phyloP scores from a whole-genome alignment of 305 asterid species.

The Rubia balearica region DNA sequence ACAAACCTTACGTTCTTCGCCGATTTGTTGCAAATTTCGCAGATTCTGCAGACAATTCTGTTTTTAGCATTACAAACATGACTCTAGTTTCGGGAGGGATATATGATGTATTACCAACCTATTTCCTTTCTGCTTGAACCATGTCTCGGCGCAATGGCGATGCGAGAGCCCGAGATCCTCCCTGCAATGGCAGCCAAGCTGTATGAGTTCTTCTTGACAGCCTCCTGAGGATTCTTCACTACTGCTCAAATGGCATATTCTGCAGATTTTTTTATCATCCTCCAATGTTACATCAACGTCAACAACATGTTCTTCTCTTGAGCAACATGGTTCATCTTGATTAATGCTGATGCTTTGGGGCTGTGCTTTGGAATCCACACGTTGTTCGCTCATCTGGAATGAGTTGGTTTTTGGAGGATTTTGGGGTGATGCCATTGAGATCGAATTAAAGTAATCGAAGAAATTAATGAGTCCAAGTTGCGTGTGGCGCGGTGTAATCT shows the following conservation, averaged over 20 bases:
- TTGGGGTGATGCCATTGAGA: not conserved
- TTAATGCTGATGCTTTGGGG: not conserved
- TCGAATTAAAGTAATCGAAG: not conserved
- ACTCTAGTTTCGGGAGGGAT: not conserved
- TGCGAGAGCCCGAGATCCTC: constrained; percentile 43
- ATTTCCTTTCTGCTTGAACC: constrained; percentile 42
- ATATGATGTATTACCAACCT: constrained; percentile 22
- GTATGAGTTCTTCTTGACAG: constrained; percentile 18
- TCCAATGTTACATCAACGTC: constrained; percentile 5
- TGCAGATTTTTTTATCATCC: constrained; percentile 29
- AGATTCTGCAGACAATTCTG: constrained; percentile 27
- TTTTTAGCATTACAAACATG: not conserved
- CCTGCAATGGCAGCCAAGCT: constrained; percentile 47
- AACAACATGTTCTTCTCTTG: not conserved
- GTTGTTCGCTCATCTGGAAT: not conserved
- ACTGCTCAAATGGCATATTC: constrained; percentile 47
- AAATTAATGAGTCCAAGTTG: not conserved
- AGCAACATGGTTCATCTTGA: not conserved
- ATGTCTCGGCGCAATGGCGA: constrained; percentile 38
- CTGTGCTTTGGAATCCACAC: not conserved
- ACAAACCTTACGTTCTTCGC: constrained; percentile 27
- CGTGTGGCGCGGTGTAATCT: not conserved
- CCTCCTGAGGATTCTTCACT: constrained; percentile 14
- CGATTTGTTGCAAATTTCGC: constrained; percentile 44
- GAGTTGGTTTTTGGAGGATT: not conserved